Conservation (phyloP, 2,329 filamentous ascomycete genomes). For the Fusarium pseudoanthophilum region DNA sequence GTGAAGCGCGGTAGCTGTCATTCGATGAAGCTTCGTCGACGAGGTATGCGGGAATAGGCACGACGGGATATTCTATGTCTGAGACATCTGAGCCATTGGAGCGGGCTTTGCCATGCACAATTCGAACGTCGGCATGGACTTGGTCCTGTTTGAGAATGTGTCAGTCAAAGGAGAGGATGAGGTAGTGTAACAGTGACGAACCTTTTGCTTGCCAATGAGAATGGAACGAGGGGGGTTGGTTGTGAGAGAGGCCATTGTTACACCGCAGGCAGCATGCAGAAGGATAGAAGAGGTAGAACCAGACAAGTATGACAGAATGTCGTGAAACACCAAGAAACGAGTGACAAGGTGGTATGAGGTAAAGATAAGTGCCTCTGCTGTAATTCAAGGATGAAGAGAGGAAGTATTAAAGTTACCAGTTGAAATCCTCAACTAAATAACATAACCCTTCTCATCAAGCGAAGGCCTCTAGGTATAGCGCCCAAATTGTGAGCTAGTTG, state of each 20-base stretch:
- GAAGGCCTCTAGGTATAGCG: too few species aligned
- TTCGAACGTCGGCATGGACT: background rate
- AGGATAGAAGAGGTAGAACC: background rate
- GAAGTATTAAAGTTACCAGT: too few species aligned
- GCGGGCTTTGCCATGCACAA: background rate
- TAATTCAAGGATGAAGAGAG: background rate
- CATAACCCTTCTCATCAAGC: accelerated
- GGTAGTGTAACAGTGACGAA: background rate
- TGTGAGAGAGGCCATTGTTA: background rate
- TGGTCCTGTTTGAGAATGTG: background rate
- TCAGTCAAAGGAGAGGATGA: accelerated
- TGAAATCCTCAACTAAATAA: background rate
- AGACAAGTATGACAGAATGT: background rate
- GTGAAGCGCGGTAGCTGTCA: background rate
- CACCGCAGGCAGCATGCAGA: background rate
- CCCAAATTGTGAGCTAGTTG: background rate
- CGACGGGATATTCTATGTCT: background rate
- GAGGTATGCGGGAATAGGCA: background rate
- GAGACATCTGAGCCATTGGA: background rate
- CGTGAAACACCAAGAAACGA: background rate
- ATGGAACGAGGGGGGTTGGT: background rate
- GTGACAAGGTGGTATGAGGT: background rate
- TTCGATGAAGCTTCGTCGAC: background rate
- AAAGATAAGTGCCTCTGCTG: background rate
- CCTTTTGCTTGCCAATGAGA: background rate